Conservation (phyloP, 495 filamentous ascomycete species). For the Penicillium ucsense region DNA sequence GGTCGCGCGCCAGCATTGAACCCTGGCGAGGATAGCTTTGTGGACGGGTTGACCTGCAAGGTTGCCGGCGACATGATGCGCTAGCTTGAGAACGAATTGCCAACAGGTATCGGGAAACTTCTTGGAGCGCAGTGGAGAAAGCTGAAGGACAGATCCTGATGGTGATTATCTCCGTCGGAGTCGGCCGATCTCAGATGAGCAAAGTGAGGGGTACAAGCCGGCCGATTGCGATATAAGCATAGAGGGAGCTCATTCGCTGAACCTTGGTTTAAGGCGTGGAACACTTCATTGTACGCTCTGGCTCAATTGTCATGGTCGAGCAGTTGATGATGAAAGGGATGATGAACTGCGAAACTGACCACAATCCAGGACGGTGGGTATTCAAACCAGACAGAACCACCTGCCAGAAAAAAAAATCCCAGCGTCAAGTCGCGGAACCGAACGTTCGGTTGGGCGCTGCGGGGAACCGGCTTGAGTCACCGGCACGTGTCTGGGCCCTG, state of each 20-base stretch:
- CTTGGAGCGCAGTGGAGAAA: not conserved
- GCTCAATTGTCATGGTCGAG: no score
- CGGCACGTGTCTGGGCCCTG: conserved; percentile 2
- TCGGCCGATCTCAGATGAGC: conserved; percentile 16
- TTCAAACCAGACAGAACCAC: not conserved
- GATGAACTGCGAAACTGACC: not conserved
- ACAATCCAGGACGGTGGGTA: not conserved
- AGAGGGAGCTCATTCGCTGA: conserved; percentile 1
- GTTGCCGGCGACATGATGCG: conserved; percentile 32
- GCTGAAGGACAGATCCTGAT: conserved; percentile 14
- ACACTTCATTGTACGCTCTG: conserved; percentile 6
- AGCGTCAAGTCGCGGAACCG: not conserved
- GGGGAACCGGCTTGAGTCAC: conserved; percentile 10
- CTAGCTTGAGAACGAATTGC: conserved; percentile 9
- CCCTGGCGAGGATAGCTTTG: conserved; percentile 31
- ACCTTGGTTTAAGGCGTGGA: conserved; percentile 2
- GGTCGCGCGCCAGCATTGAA: conserved; percentile 39
- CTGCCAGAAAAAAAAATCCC: not conserved
- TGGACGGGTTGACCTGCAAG: conserved; percentile 21
- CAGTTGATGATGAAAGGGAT: not conserved
- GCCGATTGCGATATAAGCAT: conserved; percentile 14
- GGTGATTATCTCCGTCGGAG: conserved; percentile 12
- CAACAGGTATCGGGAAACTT: conserved; percentile 1
- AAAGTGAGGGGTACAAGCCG: conserved; percentile 19
- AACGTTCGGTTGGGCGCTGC: not conserved